Evolutionary conservation across 225 moss, liverwort and hornwort species (phyloP), one percentile per base, ranked within the genome.

Genomic region (Physcomitrellopsis africana): DNA sequence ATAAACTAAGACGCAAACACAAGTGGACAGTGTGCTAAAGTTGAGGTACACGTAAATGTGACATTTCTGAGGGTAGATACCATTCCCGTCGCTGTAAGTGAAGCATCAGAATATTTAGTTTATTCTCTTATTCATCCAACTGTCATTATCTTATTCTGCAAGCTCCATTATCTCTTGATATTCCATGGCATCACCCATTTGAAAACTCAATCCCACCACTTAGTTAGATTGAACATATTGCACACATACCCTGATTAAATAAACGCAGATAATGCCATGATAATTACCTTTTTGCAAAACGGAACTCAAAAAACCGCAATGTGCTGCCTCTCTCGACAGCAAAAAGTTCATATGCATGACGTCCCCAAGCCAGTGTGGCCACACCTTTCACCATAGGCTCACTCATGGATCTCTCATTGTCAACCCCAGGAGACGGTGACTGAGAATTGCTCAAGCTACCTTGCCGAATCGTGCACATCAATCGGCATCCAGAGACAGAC

Each of bases 401-500:
- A 75, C 91, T 93, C 69, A 87, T 89, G 68, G 93, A 86, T 37
- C 89, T 79, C 65, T 91, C 93, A 65, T 72, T 87, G 66, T 89
- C 89, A 68, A 85, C 77, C 48, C 81, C 82, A 85, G 83, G 81
- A 61, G 93, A 86, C 11, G 87, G 82, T 41, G 93, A 89, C 64
- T 88, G 86, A 19, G 84, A 87, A 75, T 91, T 93, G 86, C 93
- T 93, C 89, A 93, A 72, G 75, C 93, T 93, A 24, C 93, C 93
- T 83, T 93, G 93, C 20, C 93, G 87, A 63, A 93, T 93, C 32
- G 93, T 93, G 76, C 93, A 93, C 93, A 93, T 91, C 48, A 93
- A 85, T 67, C 93, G 89, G 72, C 93, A 93, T 52, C 93, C 93
- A 77, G 93, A 93, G 57, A 86, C 89, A 18, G 93, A 91, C 91